A percentile compares a stretch with the other conserved stretches of the same genome.
phyloP scores from a whole-genome alignment of 495 filamentous ascomycete genomes.

The Chlorociboria aeruginascens region DNA sequence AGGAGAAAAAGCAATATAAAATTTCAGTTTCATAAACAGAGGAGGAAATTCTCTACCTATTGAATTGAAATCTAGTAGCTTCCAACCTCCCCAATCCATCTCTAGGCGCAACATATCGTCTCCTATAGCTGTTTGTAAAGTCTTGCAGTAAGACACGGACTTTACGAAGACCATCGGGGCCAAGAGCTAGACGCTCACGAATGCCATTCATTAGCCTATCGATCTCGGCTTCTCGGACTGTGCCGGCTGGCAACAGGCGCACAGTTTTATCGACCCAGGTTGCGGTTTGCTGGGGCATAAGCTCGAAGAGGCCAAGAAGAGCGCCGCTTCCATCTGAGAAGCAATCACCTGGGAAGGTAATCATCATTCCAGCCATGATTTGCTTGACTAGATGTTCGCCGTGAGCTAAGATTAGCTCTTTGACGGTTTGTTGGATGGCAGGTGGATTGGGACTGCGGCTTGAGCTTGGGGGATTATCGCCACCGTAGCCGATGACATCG shows the following conservation, averaged over 20 bases:
- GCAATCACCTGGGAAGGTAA: slow-evolving; percentile 88
- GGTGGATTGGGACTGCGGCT: slow-evolving; percentile 46
- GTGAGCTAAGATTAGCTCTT: slow-evolving; percentile 52
- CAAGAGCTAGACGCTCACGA: slow-evolving; percentile 50
- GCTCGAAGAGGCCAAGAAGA: slow-evolving; percentile 77
- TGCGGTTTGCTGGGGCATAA: slow-evolving; percentile 66
- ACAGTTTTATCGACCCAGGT: slow-evolving; percentile 74
- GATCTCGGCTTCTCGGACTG: slow-evolving; percentile 49
- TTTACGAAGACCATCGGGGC: slow-evolving; percentile 56
- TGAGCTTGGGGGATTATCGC: slow-evolving; percentile 62
- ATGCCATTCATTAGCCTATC: slow-evolving; percentile 55
- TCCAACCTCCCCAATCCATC: slow-evolving; percentile 80
- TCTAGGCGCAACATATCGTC: slow-evolving; percentile 87
- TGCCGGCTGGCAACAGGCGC: slow-evolving; percentile 69
- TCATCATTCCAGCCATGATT: slow-evolving; percentile 95
- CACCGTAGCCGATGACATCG: slow-evolving; percentile 83
- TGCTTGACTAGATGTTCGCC: slow-evolving; percentile 75
- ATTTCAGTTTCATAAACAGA: not conserved
- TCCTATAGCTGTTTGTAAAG: slow-evolving; percentile 87
- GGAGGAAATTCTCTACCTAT: slow-evolving; percentile 5
- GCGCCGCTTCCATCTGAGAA: slow-evolving; percentile 88
- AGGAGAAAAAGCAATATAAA: not conserved
- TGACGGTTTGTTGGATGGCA: slow-evolving; percentile 59
- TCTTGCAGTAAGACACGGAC: slow-evolving; percentile 83
- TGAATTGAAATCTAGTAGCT: slow-evolving; percentile 75